Base-by-base conservation (phyloP, 805 yeast genomes). In the Starmerella sp. region DNA sequence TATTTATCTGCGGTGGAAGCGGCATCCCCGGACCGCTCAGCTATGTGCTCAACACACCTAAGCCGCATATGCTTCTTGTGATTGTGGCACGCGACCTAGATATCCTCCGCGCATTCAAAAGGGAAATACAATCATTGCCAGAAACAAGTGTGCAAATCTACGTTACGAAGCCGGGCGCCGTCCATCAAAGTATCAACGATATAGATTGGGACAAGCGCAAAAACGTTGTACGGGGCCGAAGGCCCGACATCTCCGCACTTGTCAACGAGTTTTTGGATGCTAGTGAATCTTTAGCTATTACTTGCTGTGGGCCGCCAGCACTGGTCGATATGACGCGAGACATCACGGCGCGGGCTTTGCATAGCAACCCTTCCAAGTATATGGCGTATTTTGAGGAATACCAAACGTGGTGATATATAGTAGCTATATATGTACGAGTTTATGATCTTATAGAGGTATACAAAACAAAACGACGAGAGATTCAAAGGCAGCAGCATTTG, bases 381-480 rank as follows among this genome's bases (percentile, higher is more conserved):
- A 74, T 85, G 22, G 87, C 82, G 54, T 79, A 78, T 63, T 78
- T 73, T 63, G 93, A 86, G 65, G 87, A 83, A 65, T 71, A 82
- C 50, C 87, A 83, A 67, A 73, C 76, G 13, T 84, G 91, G 91
- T 79, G 48, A 48, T 32, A 32, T 32, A 32, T 32, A 8, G 8
- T 8, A 32, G 35, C 35, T 32, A 32, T 31, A 31, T 31, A 31
- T 31, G n/a, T n/a, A n/a, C n/a, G 22, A 22, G 22, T 32, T 32
- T 10, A 10, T 4, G 11, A 32, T 32, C 3, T 37, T 13, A 13
- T 37, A 5, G 8, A 37, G 17, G 2, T 37, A 2, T 37, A 37
- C 2, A 6, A 22, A 22, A 2, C 3, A 22, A 22, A 22, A 22
- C 22, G 22, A 22, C 22, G 22, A 22, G 22, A 2, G 22, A 2